Percentiles rank a stretch among this genome's conserved stretches.
phyloP scores from a whole-genome alignment of 2,329 filamentous ascomycete species.

The Neurospora crassa region DNA sequence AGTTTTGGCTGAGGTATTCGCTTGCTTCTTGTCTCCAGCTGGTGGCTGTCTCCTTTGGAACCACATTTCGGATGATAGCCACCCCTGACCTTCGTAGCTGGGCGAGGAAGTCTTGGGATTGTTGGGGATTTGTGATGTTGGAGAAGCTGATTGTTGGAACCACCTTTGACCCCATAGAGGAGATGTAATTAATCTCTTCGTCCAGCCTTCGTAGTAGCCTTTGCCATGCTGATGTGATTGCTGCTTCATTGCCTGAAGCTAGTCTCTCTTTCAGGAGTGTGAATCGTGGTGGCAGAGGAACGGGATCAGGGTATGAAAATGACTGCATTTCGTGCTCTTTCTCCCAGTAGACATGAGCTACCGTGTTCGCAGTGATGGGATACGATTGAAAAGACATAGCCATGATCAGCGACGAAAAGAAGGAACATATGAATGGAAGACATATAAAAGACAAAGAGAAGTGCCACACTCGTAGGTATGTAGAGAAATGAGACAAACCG shows the following conservation, averaged over 20 bases:
- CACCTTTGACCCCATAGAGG: conserved; percentile 24
- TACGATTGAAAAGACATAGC: conserved; percentile 11
- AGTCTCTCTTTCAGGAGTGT: conserved; percentile 32
- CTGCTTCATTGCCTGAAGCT: conserved; percentile 28
- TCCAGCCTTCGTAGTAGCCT: conserved; percentile 28
- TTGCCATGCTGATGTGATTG: conserved; percentile 31
- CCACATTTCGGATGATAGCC: conserved; percentile 16
- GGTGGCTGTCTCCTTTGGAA: conserved; percentile 20
- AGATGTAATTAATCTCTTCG: conserved; percentile 28
- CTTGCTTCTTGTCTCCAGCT: conserved; percentile 40
- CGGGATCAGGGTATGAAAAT: conserved; percentile 25
- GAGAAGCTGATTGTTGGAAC: conserved; percentile 33
- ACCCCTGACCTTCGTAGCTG: conserved; percentile 15
- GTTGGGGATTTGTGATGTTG: conserved; percentile 24
- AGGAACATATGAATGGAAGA: conserved; percentile 3
- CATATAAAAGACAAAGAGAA: neutral
- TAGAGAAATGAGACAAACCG: neutral
- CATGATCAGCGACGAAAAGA: conserved; percentile 9
- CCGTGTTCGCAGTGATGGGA: conserved; percentile 8
- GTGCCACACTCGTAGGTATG: neutral
- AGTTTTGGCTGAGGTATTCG: conserved; percentile 41
- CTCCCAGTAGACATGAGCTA: conserved; percentile 12
- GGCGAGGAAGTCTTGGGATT: conserved; percentile 18
- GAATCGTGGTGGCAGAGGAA: conserved; percentile 32
- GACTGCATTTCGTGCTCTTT: conserved; percentile 18